These are phyloP conservation scores for Spongiforma sp. DNA, from an alignment of 1,284 basidiomycete species.

Conservation along the genomic window DNA sequence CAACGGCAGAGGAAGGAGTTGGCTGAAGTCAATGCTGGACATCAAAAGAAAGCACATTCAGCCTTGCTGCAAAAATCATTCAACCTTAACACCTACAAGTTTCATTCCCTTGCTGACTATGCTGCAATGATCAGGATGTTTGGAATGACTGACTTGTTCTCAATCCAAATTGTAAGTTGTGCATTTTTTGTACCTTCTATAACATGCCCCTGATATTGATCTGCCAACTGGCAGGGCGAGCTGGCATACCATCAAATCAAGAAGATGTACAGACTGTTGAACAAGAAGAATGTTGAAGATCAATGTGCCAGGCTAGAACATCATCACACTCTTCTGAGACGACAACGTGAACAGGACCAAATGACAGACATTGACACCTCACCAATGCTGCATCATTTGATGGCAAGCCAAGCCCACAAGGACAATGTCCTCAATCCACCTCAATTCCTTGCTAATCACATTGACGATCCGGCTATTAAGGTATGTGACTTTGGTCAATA, in stretches of 20 bases:
- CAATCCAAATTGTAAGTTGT: background rate
- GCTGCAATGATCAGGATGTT: background rate
- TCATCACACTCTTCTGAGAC: no score
- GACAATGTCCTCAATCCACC: no score
- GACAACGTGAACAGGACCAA: no score
- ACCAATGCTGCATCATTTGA: no score
- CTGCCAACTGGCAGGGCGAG: background rate
- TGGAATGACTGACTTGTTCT: background rate
- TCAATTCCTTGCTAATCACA: no score
- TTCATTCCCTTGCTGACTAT: background rate
- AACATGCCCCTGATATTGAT: background rate
- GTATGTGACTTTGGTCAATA: no score
- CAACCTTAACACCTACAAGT: constrained; percentile 2
- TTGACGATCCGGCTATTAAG: no score
- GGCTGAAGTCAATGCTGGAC: background rate
- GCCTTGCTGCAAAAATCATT: background rate
- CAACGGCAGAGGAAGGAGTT: background rate
- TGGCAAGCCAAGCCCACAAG: no score
- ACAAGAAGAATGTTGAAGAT: background rate
- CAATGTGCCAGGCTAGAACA: background rate
- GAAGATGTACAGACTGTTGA: background rate
- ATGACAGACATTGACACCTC: no score
- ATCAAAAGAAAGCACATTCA: background rate
- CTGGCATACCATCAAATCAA: background rate
- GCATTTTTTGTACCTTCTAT: background rate